Base-by-base conservation (phyloP, 163 green algal species). In the Coccomyxa subellipsoidea region DNA sequence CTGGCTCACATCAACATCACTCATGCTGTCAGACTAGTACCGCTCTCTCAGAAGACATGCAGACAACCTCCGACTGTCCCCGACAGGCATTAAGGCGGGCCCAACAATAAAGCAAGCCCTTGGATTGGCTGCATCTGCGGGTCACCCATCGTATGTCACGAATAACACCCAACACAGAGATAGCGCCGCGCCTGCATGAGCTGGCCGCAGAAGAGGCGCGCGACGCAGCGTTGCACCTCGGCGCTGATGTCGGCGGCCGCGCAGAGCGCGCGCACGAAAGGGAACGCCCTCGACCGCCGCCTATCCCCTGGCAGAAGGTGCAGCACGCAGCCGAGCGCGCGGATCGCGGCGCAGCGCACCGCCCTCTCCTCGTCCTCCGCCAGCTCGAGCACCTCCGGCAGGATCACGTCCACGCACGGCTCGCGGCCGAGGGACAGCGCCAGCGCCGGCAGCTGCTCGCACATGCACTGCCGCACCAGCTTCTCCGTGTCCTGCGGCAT, bases 331-430 rank as follows among this genome's bases (percentile, higher is more conserved):
- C 66, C n/a, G 4, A 78, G 37, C 23, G 72, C 36, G 25, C 27
- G 10, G 29, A 78, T 38, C 29, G 72, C 72, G 31, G 31, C 32
- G 37, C 36, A 47, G 36, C 37, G 32, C 25, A 78, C 72, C 15
- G 32, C 31, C 27, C 10, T 31, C 37, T 95, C 90, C 82, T 96
- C 92, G 76, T 96, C 92, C 37, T 89, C 87, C 7, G 94, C 80
- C 83, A 96, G 87, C 87, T 96, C 91, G 25, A 90, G 81, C 31
- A 93, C 82, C 84, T 96, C 91, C 34, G 86, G 84, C 53, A 95
- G 82, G 27, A 95, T 53, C 29, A 76, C 83, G 4, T 76, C 78
- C 6, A 82, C 72, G 1, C 86, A 85, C 27, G 85, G 76, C 15
- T 91, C 87, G 2, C 39, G 47, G 10, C 85, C 86, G 0, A 92